These are phyloP conservation scores for Aspergillus proliferans DNA, from an alignment of 2,329 filamentous ascomycete species.

Conservation along the genomic window DNA sequence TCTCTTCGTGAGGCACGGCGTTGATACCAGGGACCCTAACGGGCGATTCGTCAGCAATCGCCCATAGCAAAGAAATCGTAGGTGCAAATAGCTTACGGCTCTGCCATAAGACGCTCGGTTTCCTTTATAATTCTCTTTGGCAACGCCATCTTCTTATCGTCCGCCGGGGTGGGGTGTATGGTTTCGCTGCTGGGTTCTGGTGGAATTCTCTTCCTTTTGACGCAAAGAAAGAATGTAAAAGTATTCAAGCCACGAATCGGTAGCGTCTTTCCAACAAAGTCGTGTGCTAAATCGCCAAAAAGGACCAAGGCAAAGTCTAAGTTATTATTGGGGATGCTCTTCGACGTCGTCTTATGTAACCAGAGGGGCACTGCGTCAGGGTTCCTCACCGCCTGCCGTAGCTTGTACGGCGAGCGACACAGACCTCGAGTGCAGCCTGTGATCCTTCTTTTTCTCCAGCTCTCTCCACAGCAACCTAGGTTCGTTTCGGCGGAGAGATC, in stretches of 20 bases:
- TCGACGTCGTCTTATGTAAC: slow-evolving; percentile 14
- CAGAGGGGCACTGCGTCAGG: slow-evolving; percentile 22
- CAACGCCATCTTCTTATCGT: slow-evolving; percentile 53
- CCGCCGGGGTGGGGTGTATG: slow-evolving; percentile 2
- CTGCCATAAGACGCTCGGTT: slow-evolving; percentile 92
- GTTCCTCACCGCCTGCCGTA: slow-evolving; percentile 17
- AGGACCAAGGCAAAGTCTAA: not conserved
- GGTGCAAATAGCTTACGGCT: slow-evolving; percentile 63
- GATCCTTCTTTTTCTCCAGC: not conserved
- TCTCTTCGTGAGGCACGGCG: slow-evolving; percentile 91
- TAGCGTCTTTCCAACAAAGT: not conserved
- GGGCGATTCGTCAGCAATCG: slow-evolving; percentile 5
- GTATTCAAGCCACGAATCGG: not conserved
- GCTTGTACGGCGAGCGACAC: slow-evolving; percentile 1
- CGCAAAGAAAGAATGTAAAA: not conserved
- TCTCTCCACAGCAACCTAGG: slow-evolving; percentile 13
- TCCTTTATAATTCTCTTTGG: slow-evolving; percentile 98
- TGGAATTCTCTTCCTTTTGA: slow-evolving; percentile 1
- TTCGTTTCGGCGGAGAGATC: slow-evolving; percentile 4
- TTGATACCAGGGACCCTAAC: slow-evolving; percentile 89
- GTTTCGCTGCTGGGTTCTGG: not conserved
- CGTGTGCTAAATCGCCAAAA: not conserved
- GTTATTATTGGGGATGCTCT: not conserved
- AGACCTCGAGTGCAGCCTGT: slow-evolving; percentile 7
- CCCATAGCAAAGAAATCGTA: not conserved